Conservation (phyloP, 2,329 filamentous ascomycete species). For the Colletotrichum sp. region DNA sequence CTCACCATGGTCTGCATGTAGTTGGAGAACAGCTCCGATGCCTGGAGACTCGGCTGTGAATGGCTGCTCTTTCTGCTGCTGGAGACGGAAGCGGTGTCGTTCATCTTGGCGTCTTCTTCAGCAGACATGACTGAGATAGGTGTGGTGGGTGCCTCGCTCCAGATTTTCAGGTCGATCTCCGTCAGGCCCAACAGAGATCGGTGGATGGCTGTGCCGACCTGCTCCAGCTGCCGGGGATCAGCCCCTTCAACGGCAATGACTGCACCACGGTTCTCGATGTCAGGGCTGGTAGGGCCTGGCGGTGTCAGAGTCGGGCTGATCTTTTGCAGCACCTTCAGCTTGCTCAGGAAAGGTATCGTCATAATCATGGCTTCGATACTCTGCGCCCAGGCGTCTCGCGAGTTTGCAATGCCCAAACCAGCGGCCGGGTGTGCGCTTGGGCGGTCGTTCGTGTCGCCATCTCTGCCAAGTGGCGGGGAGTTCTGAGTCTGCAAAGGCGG, state of each 20-base stretch:
- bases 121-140: slow-evolving; percentile 9
- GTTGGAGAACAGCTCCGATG: slow-evolving; percentile 48
- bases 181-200: slow-evolving; percentile 58
- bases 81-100: not conserved
- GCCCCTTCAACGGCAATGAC: slow-evolving; percentile 86
- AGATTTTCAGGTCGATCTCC: slow-evolving; percentile 48
- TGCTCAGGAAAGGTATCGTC: slow-evolving; percentile 75
- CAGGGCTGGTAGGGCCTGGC: slow-evolving; percentile 30
- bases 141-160: slow-evolving; percentile 40
- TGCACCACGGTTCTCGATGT: slow-evolving; percentile 67
- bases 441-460: slow-evolving; percentile 13
- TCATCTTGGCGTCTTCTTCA: slow-evolving; percentile 19
- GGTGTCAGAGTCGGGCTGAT: slow-evolving; percentile 72
- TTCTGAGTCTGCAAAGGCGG: slow-evolving; percentile 57
- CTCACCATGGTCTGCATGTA: slow-evolving; percentile 72
- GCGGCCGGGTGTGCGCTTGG: slow-evolving; percentile 26
- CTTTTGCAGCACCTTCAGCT: slow-evolving; percentile 76
- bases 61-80: slow-evolving; percentile 21
- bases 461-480: slow-evolving; percentile 25
- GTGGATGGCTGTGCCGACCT: slow-evolving; percentile 70
- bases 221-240: slow-evolving; percentile 52
- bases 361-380: slow-evolving; percentile 74
- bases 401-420: slow-evolving; percentile 27
- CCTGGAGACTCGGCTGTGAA: slow-evolving; percentile 27
- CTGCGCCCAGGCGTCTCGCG: slow-evolving; percentile 38